Evolutionary conservation across 106 monocot genomes (phyloP).

Genomic region (Platanthera guangdongensis): DNA sequence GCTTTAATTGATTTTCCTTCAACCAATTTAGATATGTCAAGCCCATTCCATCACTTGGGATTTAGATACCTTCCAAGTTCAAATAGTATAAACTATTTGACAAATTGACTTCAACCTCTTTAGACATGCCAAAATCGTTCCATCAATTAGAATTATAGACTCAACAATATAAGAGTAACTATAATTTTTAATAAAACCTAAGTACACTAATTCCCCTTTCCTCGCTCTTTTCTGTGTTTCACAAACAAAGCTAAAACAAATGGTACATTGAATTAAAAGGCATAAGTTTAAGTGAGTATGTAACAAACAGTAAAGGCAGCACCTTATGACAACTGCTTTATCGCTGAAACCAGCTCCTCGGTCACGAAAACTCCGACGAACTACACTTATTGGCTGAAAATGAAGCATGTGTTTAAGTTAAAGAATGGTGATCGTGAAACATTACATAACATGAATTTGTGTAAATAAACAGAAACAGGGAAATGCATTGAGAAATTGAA

Average conservation of each 20-base stretch:
- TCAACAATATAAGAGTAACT: too few species aligned
- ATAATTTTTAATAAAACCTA: not conserved
- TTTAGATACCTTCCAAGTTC: too few species aligned
- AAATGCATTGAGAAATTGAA: not conserved
- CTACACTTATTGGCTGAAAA: slow-evolving; percentile 62
- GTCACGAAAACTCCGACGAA: slow-evolving; percentile 43
- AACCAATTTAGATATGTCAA: too few species aligned
- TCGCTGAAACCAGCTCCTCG: slow-evolving; percentile 81
- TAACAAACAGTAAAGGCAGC: not conserved
- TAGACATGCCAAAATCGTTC: too few species aligned
- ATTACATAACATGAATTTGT: not conserved
- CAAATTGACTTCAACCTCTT: too few species aligned
- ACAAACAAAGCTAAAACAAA: not conserved
- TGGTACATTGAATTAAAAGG: not conserved
- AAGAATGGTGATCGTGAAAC: not conserved
- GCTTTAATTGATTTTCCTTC: too few species aligned
- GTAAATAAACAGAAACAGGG: not conserved
- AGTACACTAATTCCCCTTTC: not conserved
- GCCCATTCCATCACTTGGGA: too few species aligned
- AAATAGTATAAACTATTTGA: too few species aligned
- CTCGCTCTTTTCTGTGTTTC: not conserved
- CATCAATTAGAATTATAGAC: too few species aligned
- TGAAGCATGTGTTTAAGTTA: not conserved
- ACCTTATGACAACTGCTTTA: slow-evolving; percentile 91
- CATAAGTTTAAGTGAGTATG: not conserved